A percentile compares a stretch with the other conserved stretches of the same genome.
These are phyloP conservation scores for Boeremia exigua DNA, from an alignment of 2,329 filamentous ascomycete genomes.

Conservation along the genomic window DNA sequence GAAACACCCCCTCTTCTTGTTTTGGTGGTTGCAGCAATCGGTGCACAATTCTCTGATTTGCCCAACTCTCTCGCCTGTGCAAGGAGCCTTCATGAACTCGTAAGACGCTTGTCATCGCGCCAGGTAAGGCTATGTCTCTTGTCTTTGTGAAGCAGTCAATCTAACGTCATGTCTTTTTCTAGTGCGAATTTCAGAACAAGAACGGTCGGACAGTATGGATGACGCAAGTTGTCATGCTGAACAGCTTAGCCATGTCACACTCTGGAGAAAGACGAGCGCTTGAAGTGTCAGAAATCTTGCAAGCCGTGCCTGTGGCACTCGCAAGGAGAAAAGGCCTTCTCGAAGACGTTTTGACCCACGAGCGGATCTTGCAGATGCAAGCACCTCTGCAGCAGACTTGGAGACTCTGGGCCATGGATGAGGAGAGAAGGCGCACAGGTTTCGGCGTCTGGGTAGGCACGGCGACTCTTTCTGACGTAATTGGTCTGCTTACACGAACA, in stretches of 20 bases:
- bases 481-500: background rate
- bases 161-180: background rate
- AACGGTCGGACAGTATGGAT: slow-evolving; percentile 2
- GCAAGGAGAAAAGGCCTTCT: slow-evolving; percentile 1
- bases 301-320: background rate
- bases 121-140: background rate
- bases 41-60: slow-evolving; percentile 2
- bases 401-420: slow-evolving; percentile 2
- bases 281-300: background rate
- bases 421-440: slow-evolving; percentile 1
- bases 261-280: slow-evolving; percentile 2
- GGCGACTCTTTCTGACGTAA: background rate
- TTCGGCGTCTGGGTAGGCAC: slow-evolving; percentile 4
- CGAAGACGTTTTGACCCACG: background rate
- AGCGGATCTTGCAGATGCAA: background rate
- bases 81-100: slow-evolving; percentile 1
- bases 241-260: slow-evolving; percentile 1
- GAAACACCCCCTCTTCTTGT: background rate
- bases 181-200: slow-evolving; percentile 2
- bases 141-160: too few relatives aligned
- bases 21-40: slow-evolving; percentile 3
- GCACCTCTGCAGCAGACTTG: background rate
- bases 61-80: background rate
- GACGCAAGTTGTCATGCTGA: slow-evolving; percentile 5
- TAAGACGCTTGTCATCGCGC: background rate